These are phyloP conservation scores for Fomitopsis pinicola DNA, from an alignment of 1,284 basidiomycete species.

Conservation along the genomic window DNA sequence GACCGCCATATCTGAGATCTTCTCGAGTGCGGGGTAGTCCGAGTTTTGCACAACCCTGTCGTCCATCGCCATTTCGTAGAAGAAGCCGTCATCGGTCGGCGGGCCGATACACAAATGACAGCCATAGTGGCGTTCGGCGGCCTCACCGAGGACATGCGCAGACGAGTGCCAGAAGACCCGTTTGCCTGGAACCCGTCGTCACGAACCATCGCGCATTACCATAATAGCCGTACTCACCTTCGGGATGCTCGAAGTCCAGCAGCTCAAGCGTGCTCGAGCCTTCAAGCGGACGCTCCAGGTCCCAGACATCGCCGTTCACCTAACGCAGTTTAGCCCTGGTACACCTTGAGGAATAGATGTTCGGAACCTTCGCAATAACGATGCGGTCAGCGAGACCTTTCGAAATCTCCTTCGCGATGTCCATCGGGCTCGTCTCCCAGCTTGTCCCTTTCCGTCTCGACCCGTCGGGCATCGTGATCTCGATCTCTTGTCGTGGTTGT, in stretches of 20 bases:
- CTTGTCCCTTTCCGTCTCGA: constrained; percentile 78
- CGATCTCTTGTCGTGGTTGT: constrained; percentile 85
- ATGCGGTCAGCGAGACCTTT: constrained; percentile 87
- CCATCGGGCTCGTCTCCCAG: constrained; percentile 97
- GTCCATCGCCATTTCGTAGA: constrained; percentile 94
- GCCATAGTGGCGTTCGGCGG: constrained; percentile 94
- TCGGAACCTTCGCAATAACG: constrained; percentile 86
- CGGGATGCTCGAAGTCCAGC: constrained; percentile 92
- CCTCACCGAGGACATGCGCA: constrained; percentile 98
- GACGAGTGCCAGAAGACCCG: constrained; percentile 99
- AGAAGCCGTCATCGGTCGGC: constrained; percentile 98
- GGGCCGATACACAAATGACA: constrained; percentile 98
- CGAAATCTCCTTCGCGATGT: constrained; percentile 84
- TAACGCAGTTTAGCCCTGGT: constrained; percentile 22
- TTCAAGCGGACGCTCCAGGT: constrained; percentile 92
- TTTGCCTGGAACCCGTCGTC: constrained; percentile 53
- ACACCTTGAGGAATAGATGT: neutral
- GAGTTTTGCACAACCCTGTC: constrained; percentile 74
- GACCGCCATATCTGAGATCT: constrained; percentile 81
- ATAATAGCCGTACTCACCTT: constrained; percentile 53
- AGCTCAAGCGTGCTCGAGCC: constrained; percentile 78
- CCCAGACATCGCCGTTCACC: constrained; percentile 92
- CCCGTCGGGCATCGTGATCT: constrained; percentile 86
- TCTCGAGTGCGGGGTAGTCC: constrained; percentile 91
- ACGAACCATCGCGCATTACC: constrained; percentile 1